phyloP scores from a whole-genome alignment of 1,139 yeast genomes.

The Suhomyces panamericanus region DNA sequence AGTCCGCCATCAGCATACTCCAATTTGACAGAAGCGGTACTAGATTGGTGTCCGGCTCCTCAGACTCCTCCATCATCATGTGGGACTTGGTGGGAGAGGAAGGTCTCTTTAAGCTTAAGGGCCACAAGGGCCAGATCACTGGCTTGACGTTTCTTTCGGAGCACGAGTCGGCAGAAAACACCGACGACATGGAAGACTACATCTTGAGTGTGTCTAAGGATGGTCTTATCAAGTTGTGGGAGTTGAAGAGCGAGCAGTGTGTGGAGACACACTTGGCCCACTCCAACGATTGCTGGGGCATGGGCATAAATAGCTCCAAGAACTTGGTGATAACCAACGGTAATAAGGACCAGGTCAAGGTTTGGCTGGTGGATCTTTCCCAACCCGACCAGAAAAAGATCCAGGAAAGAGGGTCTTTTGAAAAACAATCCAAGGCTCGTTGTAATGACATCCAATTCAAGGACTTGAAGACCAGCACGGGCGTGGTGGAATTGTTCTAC shows the following conservation, averaged over 20 bases:
- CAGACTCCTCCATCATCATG: slow-evolving; percentile 77
- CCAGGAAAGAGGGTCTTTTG: slow-evolving; percentile 62
- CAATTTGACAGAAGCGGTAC: slow-evolving; percentile 82
- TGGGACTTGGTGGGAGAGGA: slow-evolving; percentile 96
- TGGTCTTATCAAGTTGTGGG: slow-evolving; percentile 92
- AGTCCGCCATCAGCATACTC: slow-evolving; percentile 66
- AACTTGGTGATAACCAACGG: slow-evolving; percentile 69
- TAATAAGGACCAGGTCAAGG: slow-evolving; percentile 75
- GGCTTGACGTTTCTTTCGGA: slow-evolving; percentile 56
- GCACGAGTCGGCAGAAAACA: slow-evolving; percentile 29
- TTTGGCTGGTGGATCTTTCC: slow-evolving; percentile 69
- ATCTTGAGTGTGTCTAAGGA: slow-evolving; percentile 80
- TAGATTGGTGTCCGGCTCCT: slow-evolving; percentile 79
- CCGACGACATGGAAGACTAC: slow-evolving; percentile 65
- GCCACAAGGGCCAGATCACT: slow-evolving; percentile 88
- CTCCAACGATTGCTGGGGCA: slow-evolving; percentile 88
- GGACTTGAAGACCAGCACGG: slow-evolving; percentile 28
- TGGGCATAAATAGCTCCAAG: slow-evolving; percentile 47
- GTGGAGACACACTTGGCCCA: slow-evolving; percentile 94
- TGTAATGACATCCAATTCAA: slow-evolving; percentile 63
- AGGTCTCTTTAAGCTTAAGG: slow-evolving; percentile 81
- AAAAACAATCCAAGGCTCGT: slow-evolving; percentile 78
- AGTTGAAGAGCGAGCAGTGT: slow-evolving; percentile 82
- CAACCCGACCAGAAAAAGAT: slow-evolving; percentile 56
- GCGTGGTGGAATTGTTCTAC: slow-evolving; percentile 50